Evolutionary conservation across 352 stramenopile species (phyloP).

Genomic region (Pythium sp.): DNA sequence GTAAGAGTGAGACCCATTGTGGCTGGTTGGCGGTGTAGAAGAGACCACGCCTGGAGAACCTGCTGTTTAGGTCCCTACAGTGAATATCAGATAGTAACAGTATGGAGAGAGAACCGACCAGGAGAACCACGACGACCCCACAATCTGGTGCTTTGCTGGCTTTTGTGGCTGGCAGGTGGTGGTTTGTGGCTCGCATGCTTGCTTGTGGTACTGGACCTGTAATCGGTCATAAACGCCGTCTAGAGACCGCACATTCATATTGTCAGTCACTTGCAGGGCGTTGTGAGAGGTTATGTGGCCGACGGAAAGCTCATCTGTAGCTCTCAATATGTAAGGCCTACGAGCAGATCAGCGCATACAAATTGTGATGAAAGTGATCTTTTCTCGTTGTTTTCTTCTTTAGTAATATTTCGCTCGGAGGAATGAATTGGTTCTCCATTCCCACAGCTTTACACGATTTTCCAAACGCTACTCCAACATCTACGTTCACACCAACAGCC

Average conservation of each 20-base stretch:
- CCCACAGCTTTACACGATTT: background rate
- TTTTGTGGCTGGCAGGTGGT: background rate
- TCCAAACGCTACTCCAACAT: slow-evolving; percentile 1
- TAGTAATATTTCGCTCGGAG: background rate
- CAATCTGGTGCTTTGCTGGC: background rate
- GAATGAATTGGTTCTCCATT: background rate
- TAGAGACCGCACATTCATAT: background rate
- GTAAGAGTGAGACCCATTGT: background rate
- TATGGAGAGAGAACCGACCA: too few species aligned
- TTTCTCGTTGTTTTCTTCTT: background rate
- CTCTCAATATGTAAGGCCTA: background rate
- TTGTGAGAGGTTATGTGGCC: background rate
- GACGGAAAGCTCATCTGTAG: background rate
- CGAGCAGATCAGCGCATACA: too few species aligned
- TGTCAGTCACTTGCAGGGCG: background rate
- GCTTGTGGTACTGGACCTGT: background rate
- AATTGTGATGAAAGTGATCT: background rate
- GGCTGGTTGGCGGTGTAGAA: background rate
- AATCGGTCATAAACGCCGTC: background rate
- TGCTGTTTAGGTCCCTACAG: background rate
- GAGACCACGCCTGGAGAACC: background rate
- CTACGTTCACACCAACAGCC: slow-evolving; percentile 2
- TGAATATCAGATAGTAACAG: background rate
- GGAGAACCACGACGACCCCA: background rate
- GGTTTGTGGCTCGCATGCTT: background rate